Evolutionary conservation across 768 basidiomycete species (phyloP), one percentile per base, ranked within the genome.

Genomic region (Chalciporus piperatus): DNA sequence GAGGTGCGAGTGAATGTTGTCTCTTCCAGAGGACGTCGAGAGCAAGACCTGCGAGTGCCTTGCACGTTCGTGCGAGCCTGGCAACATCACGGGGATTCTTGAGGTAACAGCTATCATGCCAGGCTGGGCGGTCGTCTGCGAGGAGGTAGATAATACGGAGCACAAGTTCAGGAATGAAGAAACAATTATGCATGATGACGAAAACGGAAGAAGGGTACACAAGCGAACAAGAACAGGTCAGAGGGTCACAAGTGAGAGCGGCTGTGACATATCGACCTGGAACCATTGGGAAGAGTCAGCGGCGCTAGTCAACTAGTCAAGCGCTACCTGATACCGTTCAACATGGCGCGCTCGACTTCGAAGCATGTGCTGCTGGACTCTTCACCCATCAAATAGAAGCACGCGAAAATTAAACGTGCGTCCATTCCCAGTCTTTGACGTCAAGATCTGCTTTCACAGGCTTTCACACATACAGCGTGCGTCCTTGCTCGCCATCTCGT

Each of bases 1-100:
- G 59, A 0, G 68, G 67, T 20, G 55, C 54, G 8, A 68, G 54
- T 6, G 67, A 65, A 47, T 64, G 62, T 41, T 69, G 67, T 2
- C 59, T 66, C 40, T 20, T 46, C 67, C 67, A 68, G 32, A 68
- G 67, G 27, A 66, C 51, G 40, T 68, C 68, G 20, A 68, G 57
- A n/a, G 66, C 60, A 4, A 59, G 63, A 17, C 64, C 69, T 40
- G 57, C 52, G 41, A 68, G 58, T 20, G 50, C 33, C 22, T 59
- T 69, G 43, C 68, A 69, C 3, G 69, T 69, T 50, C 50, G 57
- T 6, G 69, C 64, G 6, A 69, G 59, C 38, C 46, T 60, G 3
- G 67, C 64, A 27, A 69, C 47, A 32, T 70, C 59, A 9, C 35
- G 48, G 6, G 56, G 42, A 39, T 67, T 64, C 28, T 35, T 55